Base-by-base conservation (phyloP, 2,329 filamentous ascomycete genomes). In the Zymoseptoria passerinii region DNA sequence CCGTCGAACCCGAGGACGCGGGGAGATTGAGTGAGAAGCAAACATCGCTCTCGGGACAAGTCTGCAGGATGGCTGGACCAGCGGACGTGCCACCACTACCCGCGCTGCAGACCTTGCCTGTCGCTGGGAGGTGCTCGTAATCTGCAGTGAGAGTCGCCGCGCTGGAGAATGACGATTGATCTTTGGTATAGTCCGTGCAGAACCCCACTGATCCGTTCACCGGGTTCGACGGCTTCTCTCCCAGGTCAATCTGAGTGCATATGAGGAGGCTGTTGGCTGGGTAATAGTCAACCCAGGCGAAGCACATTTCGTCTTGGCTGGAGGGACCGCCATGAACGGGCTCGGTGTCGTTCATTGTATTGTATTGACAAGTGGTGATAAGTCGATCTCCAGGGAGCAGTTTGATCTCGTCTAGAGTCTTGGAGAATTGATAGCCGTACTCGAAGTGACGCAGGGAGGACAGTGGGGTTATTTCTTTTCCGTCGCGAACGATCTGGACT, bases 21-120 rank as follows among this genome's bases (percentile, higher is more conserved):
- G 82, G 81, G 2, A 84, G 76, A 66, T 81, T 82, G 61, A 84
- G 72, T 5, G 74, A 73, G 66, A 76, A 83, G 69, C 74, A 76
- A 19, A 77, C 69, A 40, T 72, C 59, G 16, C 52, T 53, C 9
- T 56, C 35, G 6, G 58, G 35, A 44, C 35, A 44, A 4, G 35
- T 44, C 16, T 44, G 52, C 9, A 9, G 20, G 16, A 44, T n/a
- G 5, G 35, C 35, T 6, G 35, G 35, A 16, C 35, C 35, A 16
- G 4, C 7, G 5, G 35, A 16, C 7, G 35, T 44, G 35, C 35
- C 4, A n/a, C 10, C 28, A 28, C 23, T 20, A 48, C 28, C 16
- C 19, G 53, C 23, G 23, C 35, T 58, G 50, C 61, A 63, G 53
- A 55, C 59, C 28, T 59, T 48, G 8, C 59, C 59, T 28, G 54